Evolutionary conservation across 1,284 basidiomycete genomes (phyloP), one percentile per base, ranked within the genome.

Genomic region (Ustilago shanxiensis): DNA sequence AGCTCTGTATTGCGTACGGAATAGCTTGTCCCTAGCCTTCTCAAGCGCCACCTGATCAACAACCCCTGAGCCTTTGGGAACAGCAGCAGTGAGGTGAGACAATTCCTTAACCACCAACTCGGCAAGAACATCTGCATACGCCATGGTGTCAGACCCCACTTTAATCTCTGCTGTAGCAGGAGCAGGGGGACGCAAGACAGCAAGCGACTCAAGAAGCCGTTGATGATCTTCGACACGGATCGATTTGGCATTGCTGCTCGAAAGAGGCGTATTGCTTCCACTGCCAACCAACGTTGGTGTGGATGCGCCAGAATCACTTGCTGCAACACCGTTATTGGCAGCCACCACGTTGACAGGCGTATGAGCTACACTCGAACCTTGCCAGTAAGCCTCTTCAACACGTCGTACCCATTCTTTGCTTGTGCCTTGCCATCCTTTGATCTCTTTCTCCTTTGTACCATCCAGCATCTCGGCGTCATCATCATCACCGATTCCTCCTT

Each of bases 1-100:
- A 24, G 92, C 93, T 65, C 91, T 89, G 86, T 95, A 98, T 81
- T 90, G 88, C 6, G 95, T 96, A 83, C 93, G 88, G 82, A 97
- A 90, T n/a, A 91, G 84, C 51, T 86, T 86, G 37, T 63, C 83
- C 73, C 88, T 88, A 6, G 88, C 87, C 5, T 83, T 83, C 8
- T 81, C 87, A 65, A 89, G 87, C 82, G 89, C 87, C 54, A 83
- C 84, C 70, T 73, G 28, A 28, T 51, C 51, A 73, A 50, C 16
- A 24, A n/a, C n/a, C n/a, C 39, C 60, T 10, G 58, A 16, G 5
- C 22, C 45, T 2, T 83, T 81, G 13, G 41, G 41, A 44, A 44
- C 20, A 20, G 41, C 41, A n/a, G 41, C 41, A 44, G 60, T n/a
- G 22, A 72, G 53, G 1, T 66, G 55, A 51, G 87, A 87, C 24